Base-by-base conservation (phyloP, 495 filamentous ascomycete genomes). In the Hypomontagnella monticulosa region DNA sequence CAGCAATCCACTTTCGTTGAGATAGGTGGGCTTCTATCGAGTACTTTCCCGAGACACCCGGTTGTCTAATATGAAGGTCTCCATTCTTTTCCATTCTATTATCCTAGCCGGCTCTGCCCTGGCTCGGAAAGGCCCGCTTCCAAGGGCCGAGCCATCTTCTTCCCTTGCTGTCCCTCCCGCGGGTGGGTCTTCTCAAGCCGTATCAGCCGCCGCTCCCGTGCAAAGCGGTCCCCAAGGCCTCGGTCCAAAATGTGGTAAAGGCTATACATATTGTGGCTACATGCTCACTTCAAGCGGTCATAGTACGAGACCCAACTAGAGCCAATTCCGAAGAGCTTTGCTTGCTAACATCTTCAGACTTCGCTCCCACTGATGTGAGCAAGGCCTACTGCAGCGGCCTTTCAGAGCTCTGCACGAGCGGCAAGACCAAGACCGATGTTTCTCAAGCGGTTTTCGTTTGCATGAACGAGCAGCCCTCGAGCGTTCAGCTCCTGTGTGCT, bases 191-290 rank as follows among this genome's bases (percentile, higher is more conserved):
- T 0, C 16, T 10, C 19, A 30, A 12, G 20, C 49, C 40, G 61
- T 16, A 4, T 43, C 42, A 1, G 38, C 51, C 3, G 30, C 62
- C 18, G 46, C 4, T 8, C 60, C 60, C 37, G 37, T 16, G 14
- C 41, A 66, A 16, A 61, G 50, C 49, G 58, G 61, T 15, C 14
- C 54, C 10, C 60, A 47, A 12, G 54, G 59, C 12, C 6, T 44
- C 11, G 68, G 61, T 7, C 65, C 77, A 4, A 73, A 76, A 1
- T 80, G 78, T 41, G 77, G 77, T 23, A 73, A 75, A 43, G 78
- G 78, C 0, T 80, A 76, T 41, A 80, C 78, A 3, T 80, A 80
- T 55, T 80, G 78, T 58, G 78, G 78, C 0, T 80, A 79, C 57
- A 79, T 79, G 67, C 70, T 80, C 2, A 69, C 66, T 9, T 66